Evolutionary conservation across 148 eudicot species (phyloP).

Genomic region (Bassia scoparia): DNA sequence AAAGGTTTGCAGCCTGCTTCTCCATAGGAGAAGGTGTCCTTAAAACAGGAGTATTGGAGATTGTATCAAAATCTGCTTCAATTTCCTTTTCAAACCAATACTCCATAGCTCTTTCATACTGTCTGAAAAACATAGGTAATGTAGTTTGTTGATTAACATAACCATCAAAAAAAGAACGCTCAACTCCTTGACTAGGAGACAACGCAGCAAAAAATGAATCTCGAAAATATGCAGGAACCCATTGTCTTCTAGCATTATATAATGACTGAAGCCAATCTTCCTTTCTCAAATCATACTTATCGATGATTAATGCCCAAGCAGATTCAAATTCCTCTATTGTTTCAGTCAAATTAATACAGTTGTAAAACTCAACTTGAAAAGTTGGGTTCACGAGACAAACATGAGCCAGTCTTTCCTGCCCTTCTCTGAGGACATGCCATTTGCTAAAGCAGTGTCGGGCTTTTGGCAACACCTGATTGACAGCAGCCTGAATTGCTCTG

Average conservation of each 20-base stretch:
- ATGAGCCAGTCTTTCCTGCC: constrained; percentile 65
- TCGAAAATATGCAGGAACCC: constrained; percentile 89
- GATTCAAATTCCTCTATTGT: constrained; percentile 87
- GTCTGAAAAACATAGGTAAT: constrained; percentile 82
- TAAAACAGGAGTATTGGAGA: constrained; percentile 58
- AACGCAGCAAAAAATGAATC: constrained; percentile 76
- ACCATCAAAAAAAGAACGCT: constrained; percentile 74
- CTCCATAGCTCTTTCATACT: constrained; percentile 90
- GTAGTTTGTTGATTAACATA: constrained; percentile 76
- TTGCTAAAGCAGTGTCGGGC: constrained; percentile 71
- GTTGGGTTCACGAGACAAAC: constrained; percentile 58
- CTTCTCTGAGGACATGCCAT: constrained; percentile 85
- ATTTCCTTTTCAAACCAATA: constrained; percentile 70
- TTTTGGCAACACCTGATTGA: constrained; percentile 62
- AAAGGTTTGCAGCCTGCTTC: constrained; percentile 78
- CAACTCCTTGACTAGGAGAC: constrained; percentile 49
- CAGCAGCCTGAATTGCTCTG: constrained; percentile 58
- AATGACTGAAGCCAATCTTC: constrained; percentile 83
- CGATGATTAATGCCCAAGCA: constrained; percentile 58
- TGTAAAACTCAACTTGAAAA: constrained; percentile 74
- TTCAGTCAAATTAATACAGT: constrained; percentile 79
- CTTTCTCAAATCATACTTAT: constrained; percentile 66
- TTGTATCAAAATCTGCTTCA: constrained; percentile 81
- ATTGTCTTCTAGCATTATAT: constrained; percentile 54
- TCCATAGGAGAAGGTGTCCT: constrained; percentile 98